Evolutionary conservation across 805 yeast species (phyloP), one percentile per base, ranked within the genome.

Genomic region (Saccharomycopsis vini): DNA sequence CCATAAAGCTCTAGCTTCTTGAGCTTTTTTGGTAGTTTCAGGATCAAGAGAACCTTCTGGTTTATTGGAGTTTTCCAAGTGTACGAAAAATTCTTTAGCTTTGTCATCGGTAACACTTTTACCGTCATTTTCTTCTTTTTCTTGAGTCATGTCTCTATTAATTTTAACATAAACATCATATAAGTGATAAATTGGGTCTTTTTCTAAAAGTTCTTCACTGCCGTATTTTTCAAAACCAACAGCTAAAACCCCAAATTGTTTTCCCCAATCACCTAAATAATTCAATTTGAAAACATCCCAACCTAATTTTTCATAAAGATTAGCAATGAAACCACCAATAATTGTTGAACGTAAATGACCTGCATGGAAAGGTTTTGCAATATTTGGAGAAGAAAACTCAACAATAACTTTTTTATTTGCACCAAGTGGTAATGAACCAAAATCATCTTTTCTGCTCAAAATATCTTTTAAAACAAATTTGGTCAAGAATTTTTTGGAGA

Each of bases 341-440:
- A 92, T 92, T 36, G 99, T 92, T 26, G 95, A 84, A 66, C 99
- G 81, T 64, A 92, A 76, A 64, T 92, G 99, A 48, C 99, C 99
- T 44, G 99, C 99, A 61, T 92, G 99, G 82, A 92, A 92, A 10
- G 99, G 99, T 67, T 92, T 92, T 52, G 99, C 99, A 58, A 92
- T 90, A 65, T 92, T 92, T 52, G 99, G 99, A 29, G 97, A 89
- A 2, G 96, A 86, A 58, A 92, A 92, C 64, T 92, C 99, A 55
- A 92, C 73, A 36, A 88, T 56, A 15, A 83, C 71, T 50, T 70
- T 81, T 66, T 87, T 82, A 51, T 77, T 79, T 33, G 64, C 64
- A 46, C 92, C 96, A 44, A 84, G 55, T 39, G 88, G 85, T 54
- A 80, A 68, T 37, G 77, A 65, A 53, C 98, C 98, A 62, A 76